These are phyloP conservation scores for Strigomonas culicis DNA, from an alignment of 208 protist species.

Conservation along the genomic window DNA sequence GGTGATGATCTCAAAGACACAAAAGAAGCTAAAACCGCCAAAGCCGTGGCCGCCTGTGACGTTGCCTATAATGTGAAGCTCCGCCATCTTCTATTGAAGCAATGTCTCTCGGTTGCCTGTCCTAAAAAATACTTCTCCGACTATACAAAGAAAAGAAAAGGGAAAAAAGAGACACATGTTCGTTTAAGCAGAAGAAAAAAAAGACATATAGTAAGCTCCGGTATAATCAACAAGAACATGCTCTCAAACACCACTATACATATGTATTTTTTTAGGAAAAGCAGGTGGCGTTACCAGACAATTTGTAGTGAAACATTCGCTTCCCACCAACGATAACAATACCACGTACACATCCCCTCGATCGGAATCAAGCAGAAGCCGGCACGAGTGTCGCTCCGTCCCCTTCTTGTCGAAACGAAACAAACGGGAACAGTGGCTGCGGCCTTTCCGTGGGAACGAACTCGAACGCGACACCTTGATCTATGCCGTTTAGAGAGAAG, in stretches of 20 bases:
- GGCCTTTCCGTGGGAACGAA: constrained; percentile 37
- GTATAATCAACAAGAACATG: no score
- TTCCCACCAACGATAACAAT: not conserved
- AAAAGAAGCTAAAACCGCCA: constrained; percentile 63
- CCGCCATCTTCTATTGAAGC: constrained; percentile 31
- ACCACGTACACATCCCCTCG: no score
- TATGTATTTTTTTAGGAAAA: no score
- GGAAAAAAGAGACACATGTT: not conserved
- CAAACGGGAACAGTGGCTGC: constrained; percentile 53
- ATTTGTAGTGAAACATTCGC: not conserved
- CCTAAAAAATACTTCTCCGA: not conserved
- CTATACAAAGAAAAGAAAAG: not conserved
- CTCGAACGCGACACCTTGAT: constrained; percentile 51
- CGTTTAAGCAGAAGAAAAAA: not conserved
- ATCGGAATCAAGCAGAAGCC: not conserved
- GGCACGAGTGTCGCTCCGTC: constrained; percentile 40
- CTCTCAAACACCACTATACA: no score
- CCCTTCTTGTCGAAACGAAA: constrained; percentile 39
- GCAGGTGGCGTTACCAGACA: no score
- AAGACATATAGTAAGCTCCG: not conserved
- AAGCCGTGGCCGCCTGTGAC: constrained; percentile 64
- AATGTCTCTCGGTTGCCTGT: not conserved
- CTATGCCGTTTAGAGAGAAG: constrained; percentile 48
- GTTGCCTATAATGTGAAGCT: constrained; percentile 87
- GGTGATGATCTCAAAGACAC: constrained; percentile 72